Evolutionary conservation across 148 eudicot species (phyloP).

Genomic region (Diospyros lotus): DNA sequence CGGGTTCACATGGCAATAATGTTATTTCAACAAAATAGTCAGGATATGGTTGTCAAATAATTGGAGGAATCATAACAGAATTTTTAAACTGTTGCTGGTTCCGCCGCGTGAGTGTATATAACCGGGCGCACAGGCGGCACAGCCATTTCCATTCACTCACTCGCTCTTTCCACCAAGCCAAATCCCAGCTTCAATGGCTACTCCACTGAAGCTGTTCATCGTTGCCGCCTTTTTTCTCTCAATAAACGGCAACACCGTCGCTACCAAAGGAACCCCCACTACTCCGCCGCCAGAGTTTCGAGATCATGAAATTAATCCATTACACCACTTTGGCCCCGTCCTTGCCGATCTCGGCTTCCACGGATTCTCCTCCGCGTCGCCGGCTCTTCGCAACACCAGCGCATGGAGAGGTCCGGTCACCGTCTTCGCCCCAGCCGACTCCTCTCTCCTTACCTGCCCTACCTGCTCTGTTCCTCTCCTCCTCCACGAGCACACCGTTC

Average conservation of each 20-base stretch:
- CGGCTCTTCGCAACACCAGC: slow-evolving; percentile 34
- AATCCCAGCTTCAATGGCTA: background rate
- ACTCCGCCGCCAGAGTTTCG: background rate
- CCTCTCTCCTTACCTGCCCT: slow-evolving; percentile 57
- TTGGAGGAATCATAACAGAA: too few species aligned
- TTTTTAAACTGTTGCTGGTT: too few species aligned
- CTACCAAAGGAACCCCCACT: background rate
- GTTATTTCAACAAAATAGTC: too few species aligned
- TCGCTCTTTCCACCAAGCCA: background rate
- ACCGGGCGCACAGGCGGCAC: too few species aligned
- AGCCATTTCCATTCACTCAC: background rate
- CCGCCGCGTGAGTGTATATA: too few species aligned
- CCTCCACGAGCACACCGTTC: slow-evolving; percentile 66
- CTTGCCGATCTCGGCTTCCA: slow-evolving; percentile 61
- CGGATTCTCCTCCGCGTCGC: slow-evolving; percentile 34
- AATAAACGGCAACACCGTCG: slow-evolving; percentile 17
- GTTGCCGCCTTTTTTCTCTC: slow-evolving; percentile 3
- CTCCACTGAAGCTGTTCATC: background rate
- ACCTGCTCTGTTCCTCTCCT: slow-evolving; percentile 57
- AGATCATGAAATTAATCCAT: slow-evolving; percentile 1
- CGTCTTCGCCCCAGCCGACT: slow-evolving; percentile 64
- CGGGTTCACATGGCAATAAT: too few species aligned
- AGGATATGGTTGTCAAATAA: too few species aligned
- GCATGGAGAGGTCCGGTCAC: slow-evolving; percentile 46
- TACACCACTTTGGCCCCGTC: slow-evolving; percentile 25